Base-by-base conservation (phyloP, 2,329 filamentous ascomycete species). In the Colletotrichum tropicicola region DNA sequence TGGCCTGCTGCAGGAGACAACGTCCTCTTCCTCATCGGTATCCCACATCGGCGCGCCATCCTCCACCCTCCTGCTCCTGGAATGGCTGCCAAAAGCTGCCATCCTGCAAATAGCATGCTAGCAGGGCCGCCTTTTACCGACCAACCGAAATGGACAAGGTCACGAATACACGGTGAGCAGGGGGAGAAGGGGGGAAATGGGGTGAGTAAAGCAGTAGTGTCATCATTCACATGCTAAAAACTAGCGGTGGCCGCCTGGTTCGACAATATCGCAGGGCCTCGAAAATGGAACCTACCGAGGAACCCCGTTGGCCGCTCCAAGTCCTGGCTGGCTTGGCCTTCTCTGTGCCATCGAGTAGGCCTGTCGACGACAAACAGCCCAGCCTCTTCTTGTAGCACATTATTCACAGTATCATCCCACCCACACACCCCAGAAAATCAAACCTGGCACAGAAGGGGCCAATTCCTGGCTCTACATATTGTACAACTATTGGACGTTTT, bases 141-240 rank as follows among this genome's bases (percentile, higher is more conserved):
- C 56, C 56, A 55, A 54, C 56, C 56, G 48, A 53, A 47, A 64
- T 59, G 43, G 41, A 35, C 39, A 58, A 48, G 30, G 52, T 59
- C 60, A 53, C 30, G 23, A 39, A 60, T 21, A 32, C 41, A 54
- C 32, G 35, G 48, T 54, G 19, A 32, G 41, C 60, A 54, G 48
- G 56, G 53, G 45, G 17, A 21, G 35, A 32, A 35, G 32, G 45
- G 25, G 15, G 15, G 48, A 28, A 49, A 47, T 15, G 47, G 55
- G 19, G 55, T 47, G 60, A 39, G 25, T 21, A 32, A 39, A 39
- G 44, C 41, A 32, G 49, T 48, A 43, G 49, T 54, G 56, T 55
- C 48, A 43, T 61, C 48, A 43, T 65, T 65, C 61, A 65, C 61
- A 55, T 65, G 61, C 56, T 61, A 61, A 61, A 65, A 52, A 55